Evolutionary conservation across 1,284 basidiomycete genomes (phyloP), one percentile per base, ranked within the genome.

Genomic region (Trichosporon coremiiforme): DNA sequence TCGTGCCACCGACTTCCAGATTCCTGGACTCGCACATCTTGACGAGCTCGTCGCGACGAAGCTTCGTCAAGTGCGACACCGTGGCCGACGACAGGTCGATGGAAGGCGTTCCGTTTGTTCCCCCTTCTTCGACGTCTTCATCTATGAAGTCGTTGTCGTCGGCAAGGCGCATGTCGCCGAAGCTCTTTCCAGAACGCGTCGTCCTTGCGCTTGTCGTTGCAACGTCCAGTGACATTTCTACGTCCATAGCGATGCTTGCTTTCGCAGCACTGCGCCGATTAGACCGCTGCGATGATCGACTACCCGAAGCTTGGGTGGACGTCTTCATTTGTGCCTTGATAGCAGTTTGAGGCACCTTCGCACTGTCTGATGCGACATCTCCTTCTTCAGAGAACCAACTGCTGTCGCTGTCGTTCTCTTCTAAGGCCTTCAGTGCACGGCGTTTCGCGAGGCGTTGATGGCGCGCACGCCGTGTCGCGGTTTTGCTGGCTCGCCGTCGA

Each of bases 1-100:
- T 98, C 1, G 93, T 96, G 0, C 94, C 94, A 2, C 88, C 88
- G 17, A 88, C 87, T 33, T 92, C 90, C 38, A 97, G 86, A 63
- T 91, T 90, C 38, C 92, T 87, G n/a, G 88, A 87, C 77, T 93
- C 91, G 79, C 95, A 98, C 45, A 97, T 85, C 53, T 90, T 88
- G 13, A 97, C 89, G 13, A 98, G 90, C 74, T 95, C 91, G 80
- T 94, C 92, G n/a, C 94, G 89, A 15, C 90, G 88, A 29, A 94
- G 86, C 25, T 94, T 90, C 47, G 92, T 86, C 9, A 98, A 86
- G 1, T 90, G 90, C 80, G 92, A 91, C 65, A 88, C 85, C 13
- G 94, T 97, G 10, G 91, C 94, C 55, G 89, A 85, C 5, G 88
- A 87, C 66, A 95, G 86, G 78, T 95, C 93, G 73, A 94, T 47